Conservation (phyloP, 2,329 filamentous ascomycete genomes). For the Aspergillus sp. region DNA sequence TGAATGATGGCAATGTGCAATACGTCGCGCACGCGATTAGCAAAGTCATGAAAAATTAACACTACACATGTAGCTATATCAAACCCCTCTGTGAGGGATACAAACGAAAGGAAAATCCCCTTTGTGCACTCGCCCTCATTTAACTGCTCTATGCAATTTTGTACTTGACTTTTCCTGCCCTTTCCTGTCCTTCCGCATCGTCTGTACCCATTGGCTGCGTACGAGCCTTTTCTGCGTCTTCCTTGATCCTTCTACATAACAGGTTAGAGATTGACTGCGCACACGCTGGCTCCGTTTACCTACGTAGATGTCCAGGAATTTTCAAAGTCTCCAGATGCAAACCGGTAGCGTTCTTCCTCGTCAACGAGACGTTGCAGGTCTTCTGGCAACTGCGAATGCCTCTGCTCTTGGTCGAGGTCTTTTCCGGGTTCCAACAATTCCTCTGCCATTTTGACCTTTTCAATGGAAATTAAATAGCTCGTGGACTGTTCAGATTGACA, state of each 20-base stretch:
- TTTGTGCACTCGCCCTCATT: not conserved
- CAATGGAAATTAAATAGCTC: not conserved
- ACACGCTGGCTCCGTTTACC: not conserved
- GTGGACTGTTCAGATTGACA: no score
- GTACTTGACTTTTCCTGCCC: not conserved
- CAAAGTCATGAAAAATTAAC: not conserved
- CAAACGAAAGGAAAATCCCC: no score
- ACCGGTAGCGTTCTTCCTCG: not conserved
- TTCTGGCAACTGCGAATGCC: not conserved
- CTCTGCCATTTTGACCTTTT: not conserved
- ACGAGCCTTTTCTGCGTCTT: not conserved
- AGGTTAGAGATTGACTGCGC: not conserved
- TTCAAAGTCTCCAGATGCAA: not conserved
- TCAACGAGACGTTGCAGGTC: not conserved
- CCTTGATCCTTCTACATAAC: not conserved
- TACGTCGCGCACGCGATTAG: not conserved
- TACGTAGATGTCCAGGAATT: not conserved
- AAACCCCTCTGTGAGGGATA: no score
- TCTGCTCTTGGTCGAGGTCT: not conserved
- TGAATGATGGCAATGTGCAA: not conserved
- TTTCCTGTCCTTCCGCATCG: not conserved
- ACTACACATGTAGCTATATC: no score
- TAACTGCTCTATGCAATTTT: not conserved
- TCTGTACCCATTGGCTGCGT: not conserved
- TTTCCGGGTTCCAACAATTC: not conserved